phyloP scores from a whole-genome alignment of 2,329 filamentous ascomycete species.

The Magnaporthales sp. region DNA sequence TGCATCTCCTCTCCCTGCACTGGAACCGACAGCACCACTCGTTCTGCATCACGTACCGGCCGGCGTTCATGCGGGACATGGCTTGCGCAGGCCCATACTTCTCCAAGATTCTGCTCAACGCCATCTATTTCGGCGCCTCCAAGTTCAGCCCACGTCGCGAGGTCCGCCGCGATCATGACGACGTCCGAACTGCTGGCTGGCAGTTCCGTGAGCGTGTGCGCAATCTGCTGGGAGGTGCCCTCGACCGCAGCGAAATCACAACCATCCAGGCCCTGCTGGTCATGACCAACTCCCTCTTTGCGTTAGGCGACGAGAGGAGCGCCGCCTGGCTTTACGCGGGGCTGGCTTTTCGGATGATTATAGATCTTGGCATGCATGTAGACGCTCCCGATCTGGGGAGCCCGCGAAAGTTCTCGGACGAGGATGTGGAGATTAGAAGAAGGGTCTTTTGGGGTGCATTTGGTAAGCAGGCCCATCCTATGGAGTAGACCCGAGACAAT shows the following conservation, averaged over 20 bases:
- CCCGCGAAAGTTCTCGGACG: background rate
- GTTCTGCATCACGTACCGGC: conserved; percentile 38
- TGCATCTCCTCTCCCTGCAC: conserved; percentile 40
- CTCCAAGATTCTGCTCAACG: conserved; percentile 26
- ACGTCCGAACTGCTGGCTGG: conserved; percentile 39
- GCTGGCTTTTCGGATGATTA: conserved; percentile 16
- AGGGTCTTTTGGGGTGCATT: conserved; percentile 14
- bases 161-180: conserved; percentile 32
- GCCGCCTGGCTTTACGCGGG: conserved; percentile 37
- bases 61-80: conserved; percentile 44
- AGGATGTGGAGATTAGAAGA: conserved; percentile 23
- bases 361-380: conserved; percentile 13
- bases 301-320: conserved; percentile 36
- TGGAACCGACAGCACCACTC: conserved; percentile 46
- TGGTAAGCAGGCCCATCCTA: conserved; percentile 1
- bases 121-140: conserved; percentile 10
- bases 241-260: conserved; percentile 41
- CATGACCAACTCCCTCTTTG: conserved; percentile 41
- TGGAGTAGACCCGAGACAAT: background rate
- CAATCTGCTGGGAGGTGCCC: conserved; percentile 33
- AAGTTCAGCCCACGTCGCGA: conserved; percentile 34
- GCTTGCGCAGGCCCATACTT: conserved; percentile 46
- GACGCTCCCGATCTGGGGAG: conserved; percentile 14
- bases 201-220: conserved; percentile 34
- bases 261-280: conserved; percentile 45